phyloP scores from a whole-genome alignment of 208 protist species.

The Crithidia brevicula region DNA sequence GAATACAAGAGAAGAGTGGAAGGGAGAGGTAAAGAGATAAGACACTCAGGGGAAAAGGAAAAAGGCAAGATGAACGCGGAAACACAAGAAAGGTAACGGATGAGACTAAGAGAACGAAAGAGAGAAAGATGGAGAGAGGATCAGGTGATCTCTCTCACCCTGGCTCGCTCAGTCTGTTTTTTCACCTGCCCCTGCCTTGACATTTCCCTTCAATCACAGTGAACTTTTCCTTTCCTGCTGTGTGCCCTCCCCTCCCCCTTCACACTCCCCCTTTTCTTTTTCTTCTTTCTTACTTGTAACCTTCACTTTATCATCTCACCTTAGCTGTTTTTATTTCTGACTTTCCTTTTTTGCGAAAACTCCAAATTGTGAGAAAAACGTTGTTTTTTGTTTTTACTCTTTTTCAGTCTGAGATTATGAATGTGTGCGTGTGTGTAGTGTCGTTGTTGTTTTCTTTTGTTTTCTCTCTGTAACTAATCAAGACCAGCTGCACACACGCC shows the following conservation, averaged over 20 bases:
- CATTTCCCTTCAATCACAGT: background rate
- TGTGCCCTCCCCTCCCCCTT: background rate
- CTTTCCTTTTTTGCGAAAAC: background rate
- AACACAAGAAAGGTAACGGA: constrained; percentile 23
- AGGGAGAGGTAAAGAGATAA: constrained; percentile 9
- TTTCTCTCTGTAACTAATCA: background rate
- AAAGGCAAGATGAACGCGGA: constrained; percentile 12
- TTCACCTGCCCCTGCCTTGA: background rate
- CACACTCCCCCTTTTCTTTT: background rate
- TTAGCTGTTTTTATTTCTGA: background rate
- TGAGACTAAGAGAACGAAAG: background rate
- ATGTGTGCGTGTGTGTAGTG: background rate
- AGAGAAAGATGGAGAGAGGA: background rate
- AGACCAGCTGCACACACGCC: background rate
- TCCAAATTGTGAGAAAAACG: no score
- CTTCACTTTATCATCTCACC: background rate
- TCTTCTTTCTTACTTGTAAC: no score
- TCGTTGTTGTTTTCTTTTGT: background rate
- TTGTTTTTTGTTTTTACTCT: background rate
- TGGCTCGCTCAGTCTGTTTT: background rate
- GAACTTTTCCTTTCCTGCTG: background rate
- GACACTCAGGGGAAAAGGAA: background rate
- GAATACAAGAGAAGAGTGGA: background rate
- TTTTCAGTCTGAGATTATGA: no score
- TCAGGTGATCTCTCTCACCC: background rate